Evolutionary conservation across 352 stramenopile genomes (phyloP), one percentile per base, ranked within the genome.

Genomic region (Phytophthora pini): DNA sequence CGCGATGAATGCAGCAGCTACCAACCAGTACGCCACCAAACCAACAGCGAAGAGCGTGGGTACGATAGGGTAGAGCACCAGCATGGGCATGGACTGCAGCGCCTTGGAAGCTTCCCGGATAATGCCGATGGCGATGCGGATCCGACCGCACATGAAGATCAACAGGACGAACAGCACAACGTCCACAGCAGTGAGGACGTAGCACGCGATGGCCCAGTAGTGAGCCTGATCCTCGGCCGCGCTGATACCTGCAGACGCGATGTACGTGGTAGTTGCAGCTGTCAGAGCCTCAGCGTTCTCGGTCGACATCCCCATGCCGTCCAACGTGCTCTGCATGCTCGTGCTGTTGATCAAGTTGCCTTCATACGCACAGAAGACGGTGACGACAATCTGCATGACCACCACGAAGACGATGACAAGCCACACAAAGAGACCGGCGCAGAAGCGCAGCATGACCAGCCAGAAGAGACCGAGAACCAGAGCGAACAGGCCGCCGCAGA

Each of bases 101-200:
- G 85, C 88, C 61, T 90, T 92, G 26, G 83, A 92, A 34, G 90
- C 83, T 65, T 96, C 88, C 9, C 83, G 79, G 53, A 97, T 93
- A 68, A 96, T 91, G 11, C 82, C 85, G 51, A 97, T 93, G 11
- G 90, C 89, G 36, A 96, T 88, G 48, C 76, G 73, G 53, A 97
- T 96, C 29, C 89, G 85, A 11, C 87, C 76, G 45, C 87, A 90
- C 72, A 96, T 84, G 70, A 92, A 92, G 41, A 95, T 74, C 39
- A 94, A 49, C 39, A 95, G 57, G 36, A 92, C 56, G 11, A 93
- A 70, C 34, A 93, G 62, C 48, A 84, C 45, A 7, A 89, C 61
- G 49, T 92, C 85, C 3, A 86, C 40, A 6, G 67, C 85, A 39
- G 84, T 93, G 54, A 93, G 76, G 24, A 91, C 79, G 65, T 93